A percentile compares a stretch with the other conserved stretches of the same genome.
phyloP scores from a whole-genome alignment of 208 protist species.

The Balamuthia mandrillaris region DNA sequence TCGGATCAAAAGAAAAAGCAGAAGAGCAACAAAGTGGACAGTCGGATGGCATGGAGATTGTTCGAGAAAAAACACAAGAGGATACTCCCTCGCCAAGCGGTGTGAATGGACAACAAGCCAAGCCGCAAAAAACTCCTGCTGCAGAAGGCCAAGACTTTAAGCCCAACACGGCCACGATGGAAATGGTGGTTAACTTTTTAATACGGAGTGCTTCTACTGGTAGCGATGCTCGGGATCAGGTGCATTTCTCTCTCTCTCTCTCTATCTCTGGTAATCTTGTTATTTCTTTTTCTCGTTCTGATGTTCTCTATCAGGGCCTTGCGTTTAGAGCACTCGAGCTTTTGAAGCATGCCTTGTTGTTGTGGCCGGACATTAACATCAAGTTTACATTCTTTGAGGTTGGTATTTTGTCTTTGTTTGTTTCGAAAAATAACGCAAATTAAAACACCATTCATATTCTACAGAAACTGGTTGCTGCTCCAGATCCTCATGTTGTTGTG shows the following conservation, averaged over 20 bases:
- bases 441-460: not conserved
- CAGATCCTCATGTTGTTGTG: not conserved
- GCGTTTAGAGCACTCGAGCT: not conserved
- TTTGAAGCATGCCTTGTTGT: not conserved
- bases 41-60: not conserved
- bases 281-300: no score
- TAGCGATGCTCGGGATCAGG: no score
- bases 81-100: no score
- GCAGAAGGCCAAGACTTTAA: no score
- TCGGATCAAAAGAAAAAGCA: not conserved
- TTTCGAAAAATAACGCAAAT: not conserved
- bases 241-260: no score
- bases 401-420: not conserved
- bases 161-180: no score
- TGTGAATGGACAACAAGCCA: no score
- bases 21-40: not conserved
- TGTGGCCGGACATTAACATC: conserved; percentile 15
- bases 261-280: no score
- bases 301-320: not conserved
- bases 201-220: no score
- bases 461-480: not conserved
- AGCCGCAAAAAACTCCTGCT: no score
- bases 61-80: no score
- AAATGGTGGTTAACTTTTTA: no score
- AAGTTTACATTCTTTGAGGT: conserved; percentile 15